Conservation (phyloP, 2,329 filamentous ascomycete genomes). For the Septoria petroselini region DNA sequence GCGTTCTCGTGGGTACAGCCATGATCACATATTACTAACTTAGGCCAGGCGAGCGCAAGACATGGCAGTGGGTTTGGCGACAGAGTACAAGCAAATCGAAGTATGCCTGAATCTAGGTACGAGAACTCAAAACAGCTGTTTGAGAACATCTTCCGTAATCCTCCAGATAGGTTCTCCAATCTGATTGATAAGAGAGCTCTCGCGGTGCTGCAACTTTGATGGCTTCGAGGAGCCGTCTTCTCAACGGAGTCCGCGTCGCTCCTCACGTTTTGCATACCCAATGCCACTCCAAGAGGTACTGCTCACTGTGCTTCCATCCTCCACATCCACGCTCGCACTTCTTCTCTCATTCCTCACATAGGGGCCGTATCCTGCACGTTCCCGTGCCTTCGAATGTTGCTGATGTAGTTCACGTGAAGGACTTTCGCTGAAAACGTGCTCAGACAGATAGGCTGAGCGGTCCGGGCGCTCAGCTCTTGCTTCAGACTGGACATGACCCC, state of each 20-base stretch:
- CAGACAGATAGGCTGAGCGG: slow-evolving; percentile 8
- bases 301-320: slow-evolving; percentile 21
- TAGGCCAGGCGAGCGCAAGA: too few relatives aligned
- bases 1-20: too few relatives aligned
- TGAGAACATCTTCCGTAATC: slow-evolving; percentile 18
- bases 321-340: slow-evolving; percentile 20
- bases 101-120: too few relatives aligned
- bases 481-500: neutral
- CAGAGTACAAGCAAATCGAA: too few relatives aligned
- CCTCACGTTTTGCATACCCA: slow-evolving; percentile 2
- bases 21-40: too few relatives aligned
- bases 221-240: slow-evolving; percentile 14
- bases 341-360: slow-evolving; percentile 22
- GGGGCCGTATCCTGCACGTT: slow-evolving; percentile 24
- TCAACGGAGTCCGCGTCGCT: slow-evolving; percentile 19
- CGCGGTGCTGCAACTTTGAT: slow-evolving; percentile 2
- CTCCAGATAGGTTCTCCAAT: slow-evolving; percentile 20
- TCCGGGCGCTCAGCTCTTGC: neutral
- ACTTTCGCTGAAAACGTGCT: slow-evolving; percentile 31
- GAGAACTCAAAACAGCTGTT: slow-evolving; percentile 12
- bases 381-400: neutral
- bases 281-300: slow-evolving; percentile 8
- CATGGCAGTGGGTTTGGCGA: too few relatives aligned
- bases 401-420: slow-evolving; percentile 29
- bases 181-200: slow-evolving; percentile 11